A percentile compares a stretch with the other conserved stretches of the same genome.
Evolutionary conservation across 1,284 basidiomycete genomes (phyloP).

Genomic region (Fomes fomentarius): DNA sequence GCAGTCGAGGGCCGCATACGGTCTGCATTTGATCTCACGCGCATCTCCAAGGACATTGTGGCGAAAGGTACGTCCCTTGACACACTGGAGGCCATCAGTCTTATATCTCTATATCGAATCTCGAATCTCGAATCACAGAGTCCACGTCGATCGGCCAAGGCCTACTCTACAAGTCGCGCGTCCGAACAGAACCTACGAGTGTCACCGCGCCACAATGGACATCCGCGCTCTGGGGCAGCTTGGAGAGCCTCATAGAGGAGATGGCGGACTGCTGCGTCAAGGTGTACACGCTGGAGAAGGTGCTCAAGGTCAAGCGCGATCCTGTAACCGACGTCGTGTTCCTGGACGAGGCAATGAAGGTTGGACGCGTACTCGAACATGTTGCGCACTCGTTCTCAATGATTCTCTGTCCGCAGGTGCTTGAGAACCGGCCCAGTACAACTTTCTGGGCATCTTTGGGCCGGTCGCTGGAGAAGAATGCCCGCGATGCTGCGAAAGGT

Average conservation of each 20-base stretch:
- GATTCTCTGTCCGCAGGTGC: constrained; percentile 40
- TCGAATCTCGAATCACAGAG: constrained; percentile 36
- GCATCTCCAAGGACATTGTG: constrained; percentile 82
- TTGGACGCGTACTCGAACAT: too few relatives aligned
- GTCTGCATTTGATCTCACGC: constrained; percentile 83
- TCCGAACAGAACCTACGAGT: constrained; percentile 85
- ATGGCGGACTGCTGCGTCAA: constrained; percentile 92
- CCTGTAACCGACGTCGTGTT: constrained; percentile 78
- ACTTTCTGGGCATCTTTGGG: constrained; percentile 91
- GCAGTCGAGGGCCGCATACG: constrained; percentile 83
- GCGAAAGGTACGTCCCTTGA: constrained; percentile 61
- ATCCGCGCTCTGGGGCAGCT: constrained; percentile 78
- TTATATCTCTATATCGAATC: not conserved
- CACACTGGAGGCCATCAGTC: not conserved
- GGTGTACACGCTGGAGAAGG: constrained; percentile 94
- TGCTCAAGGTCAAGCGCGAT: constrained; percentile 88
- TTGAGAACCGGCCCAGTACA: constrained; percentile 89
- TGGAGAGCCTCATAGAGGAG: constrained; percentile 87
- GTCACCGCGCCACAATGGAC: constrained; percentile 83
- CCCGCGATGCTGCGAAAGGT: constrained; percentile 80
- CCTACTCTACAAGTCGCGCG: constrained; percentile 73
- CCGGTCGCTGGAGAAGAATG: constrained; percentile 78
- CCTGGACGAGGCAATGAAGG: constrained; percentile 91
- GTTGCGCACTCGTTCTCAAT: too few relatives aligned
- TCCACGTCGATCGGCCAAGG: constrained; percentile 44